Evolutionary conservation across 805 yeast species (phyloP).

Genomic region (Pichia occidentalis): DNA sequence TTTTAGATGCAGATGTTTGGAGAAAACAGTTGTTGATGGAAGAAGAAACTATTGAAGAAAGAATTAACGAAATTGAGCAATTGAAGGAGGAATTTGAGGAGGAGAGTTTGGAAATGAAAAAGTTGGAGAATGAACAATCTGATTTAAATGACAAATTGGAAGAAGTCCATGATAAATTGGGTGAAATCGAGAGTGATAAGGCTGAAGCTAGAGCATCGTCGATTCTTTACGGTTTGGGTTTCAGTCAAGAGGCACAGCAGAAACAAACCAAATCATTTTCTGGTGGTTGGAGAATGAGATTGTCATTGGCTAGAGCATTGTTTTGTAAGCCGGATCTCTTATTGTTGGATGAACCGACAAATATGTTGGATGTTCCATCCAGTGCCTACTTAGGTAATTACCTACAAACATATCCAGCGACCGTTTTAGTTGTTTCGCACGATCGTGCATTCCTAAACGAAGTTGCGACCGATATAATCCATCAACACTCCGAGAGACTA

Average conservation of each 20-base stretch:
- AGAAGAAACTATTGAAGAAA: slow-evolving; percentile 63
- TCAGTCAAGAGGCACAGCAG: slow-evolving; percentile 78
- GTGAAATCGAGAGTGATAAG: slow-evolving; percentile 94
- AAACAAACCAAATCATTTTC: slow-evolving; percentile 85
- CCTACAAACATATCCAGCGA: slow-evolving; percentile 82
- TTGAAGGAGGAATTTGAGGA: slow-evolving; percentile 69
- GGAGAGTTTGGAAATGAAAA: slow-evolving; percentile 64
- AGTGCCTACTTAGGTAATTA: slow-evolving; percentile 89
- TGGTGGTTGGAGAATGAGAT: slow-evolving; percentile 99
- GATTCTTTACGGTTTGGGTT: slow-evolving; percentile 87
- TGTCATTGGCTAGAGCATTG: slow-evolving; percentile 94
- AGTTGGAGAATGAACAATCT: slow-evolving; percentile 82
- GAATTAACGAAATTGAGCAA: slow-evolving; percentile 68
- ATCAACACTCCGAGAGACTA: slow-evolving; percentile 94
- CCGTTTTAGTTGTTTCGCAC: slow-evolving; percentile 94
- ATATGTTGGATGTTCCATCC: slow-evolving; percentile 99
- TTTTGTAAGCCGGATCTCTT: slow-evolving; percentile 95
- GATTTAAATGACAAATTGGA: slow-evolving; percentile 75
- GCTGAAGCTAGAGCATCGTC: slow-evolving; percentile 97
- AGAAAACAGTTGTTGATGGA: slow-evolving; percentile 80
- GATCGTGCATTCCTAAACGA: slow-evolving; percentile 96
- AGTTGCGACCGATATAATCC: slow-evolving; percentile 96
- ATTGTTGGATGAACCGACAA: slow-evolving; percentile 95
- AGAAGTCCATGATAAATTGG: slow-evolving; percentile 73
- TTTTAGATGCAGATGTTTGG: slow-evolving; percentile 99